These are phyloP conservation scores for Hemileia vastatrix DNA, from an alignment of 1,284 basidiomycete genomes.

Conservation along the genomic window DNA sequence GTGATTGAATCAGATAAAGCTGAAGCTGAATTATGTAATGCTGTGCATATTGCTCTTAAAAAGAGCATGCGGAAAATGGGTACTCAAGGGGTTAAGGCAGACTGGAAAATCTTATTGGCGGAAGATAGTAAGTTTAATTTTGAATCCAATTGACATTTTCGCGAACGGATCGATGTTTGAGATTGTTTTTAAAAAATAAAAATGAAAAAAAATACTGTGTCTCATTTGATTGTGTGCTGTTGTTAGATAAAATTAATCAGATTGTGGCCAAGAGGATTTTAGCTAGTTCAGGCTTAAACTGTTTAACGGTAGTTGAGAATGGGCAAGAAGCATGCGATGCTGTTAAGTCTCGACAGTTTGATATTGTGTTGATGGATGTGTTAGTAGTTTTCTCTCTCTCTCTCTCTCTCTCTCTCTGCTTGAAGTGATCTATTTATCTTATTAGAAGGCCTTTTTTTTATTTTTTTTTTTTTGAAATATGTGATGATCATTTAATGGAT, in stretches of 20 bases:
- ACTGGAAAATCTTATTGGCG: constrained; percentile 22
- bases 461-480: background rate
- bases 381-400: background rate
- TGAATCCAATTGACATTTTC: no score
- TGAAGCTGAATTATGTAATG: constrained; percentile 20
- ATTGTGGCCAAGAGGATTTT: constrained; percentile 18
- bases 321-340: constrained; percentile 22
- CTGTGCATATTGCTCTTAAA: constrained; percentile 15
- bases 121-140: constrained; percentile 20
- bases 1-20: constrained; percentile 19
- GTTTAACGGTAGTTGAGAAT: constrained; percentile 20
- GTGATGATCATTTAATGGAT: background rate
- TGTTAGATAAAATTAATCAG: constrained; percentile 21
- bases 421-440: background rate
- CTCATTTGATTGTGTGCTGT: no score
- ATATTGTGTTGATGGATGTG: constrained; percentile 24
- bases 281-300: constrained; percentile 12
- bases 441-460: background rate
- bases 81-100: constrained; percentile 18
- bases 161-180: no score
- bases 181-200: no score
- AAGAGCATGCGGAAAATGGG: constrained; percentile 20
- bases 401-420: background rate
- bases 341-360: constrained; percentile 12
- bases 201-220: no score